These are phyloP conservation scores for Trypanosoma mega DNA, from an alignment of 208 protist genomes.

Conservation along the genomic window DNA sequence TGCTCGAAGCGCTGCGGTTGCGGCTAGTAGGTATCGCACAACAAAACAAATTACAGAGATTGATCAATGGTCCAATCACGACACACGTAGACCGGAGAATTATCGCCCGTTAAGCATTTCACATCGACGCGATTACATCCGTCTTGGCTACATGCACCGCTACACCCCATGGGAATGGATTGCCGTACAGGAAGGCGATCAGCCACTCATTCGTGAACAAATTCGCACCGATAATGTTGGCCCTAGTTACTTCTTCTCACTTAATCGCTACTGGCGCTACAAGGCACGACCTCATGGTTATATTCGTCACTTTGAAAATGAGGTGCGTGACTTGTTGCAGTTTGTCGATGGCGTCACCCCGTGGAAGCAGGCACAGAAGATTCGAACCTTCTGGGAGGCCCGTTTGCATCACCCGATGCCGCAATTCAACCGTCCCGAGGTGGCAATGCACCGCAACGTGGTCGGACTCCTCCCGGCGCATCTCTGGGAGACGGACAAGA, in stretches of 20 bases:
- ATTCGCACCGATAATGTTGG: constrained; percentile 79
- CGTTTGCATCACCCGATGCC: constrained; percentile 89
- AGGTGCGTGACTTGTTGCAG: constrained; percentile 86
- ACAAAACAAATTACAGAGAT: constrained; percentile 89
- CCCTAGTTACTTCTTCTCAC: constrained; percentile 76
- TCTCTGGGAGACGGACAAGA: constrained; percentile 91
- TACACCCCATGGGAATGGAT: constrained; percentile 93
- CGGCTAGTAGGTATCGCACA: constrained; percentile 47
- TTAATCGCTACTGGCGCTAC: constrained; percentile 87
- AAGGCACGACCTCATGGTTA: constrained; percentile 91
- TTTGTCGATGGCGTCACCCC: constrained; percentile 87
- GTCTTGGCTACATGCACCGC: constrained; percentile 79
- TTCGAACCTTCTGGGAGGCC: constrained; percentile 90
- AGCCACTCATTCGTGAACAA: constrained; percentile 82
- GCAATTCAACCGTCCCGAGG: constrained; percentile 86
- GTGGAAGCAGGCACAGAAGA: constrained; percentile 90
- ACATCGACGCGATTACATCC: constrained; percentile 84
- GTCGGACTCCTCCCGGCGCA: constrained; percentile 77
- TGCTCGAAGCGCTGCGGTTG: constrained; percentile 25
- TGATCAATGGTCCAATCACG: constrained; percentile 75
- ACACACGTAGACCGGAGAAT: constrained; percentile 79
- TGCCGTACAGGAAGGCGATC: constrained; percentile 83
- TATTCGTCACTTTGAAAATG: constrained; percentile 85
- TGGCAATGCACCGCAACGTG: constrained; percentile 89
- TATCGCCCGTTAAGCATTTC: constrained; percentile 84